Conservation (phyloP, 1,284 basidiomycete genomes). For the Apiotrichum laibachii region DNA sequence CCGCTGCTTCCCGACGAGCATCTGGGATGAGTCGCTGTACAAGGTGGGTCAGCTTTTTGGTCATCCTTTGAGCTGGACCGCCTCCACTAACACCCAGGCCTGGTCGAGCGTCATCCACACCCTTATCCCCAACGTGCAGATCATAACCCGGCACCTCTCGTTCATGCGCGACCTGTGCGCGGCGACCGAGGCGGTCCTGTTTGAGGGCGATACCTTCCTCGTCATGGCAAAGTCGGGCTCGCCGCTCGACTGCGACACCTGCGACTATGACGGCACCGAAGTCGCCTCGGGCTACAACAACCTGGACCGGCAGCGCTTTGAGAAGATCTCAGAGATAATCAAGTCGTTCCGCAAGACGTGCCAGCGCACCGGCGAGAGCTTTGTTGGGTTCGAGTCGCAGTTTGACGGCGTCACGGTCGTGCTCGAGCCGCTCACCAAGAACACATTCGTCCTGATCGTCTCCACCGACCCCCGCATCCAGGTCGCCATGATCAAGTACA, state of each 20-base stretch:
- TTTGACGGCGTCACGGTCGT: slow-evolving; percentile 74
- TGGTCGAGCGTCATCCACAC: slow-evolving; percentile 98
- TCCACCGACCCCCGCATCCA: slow-evolving; percentile 80
- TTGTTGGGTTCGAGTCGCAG: slow-evolving; percentile 73
- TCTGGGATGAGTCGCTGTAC: slow-evolving; percentile 97
- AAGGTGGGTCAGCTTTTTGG: slow-evolving; percentile 59
- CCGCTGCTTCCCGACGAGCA: slow-evolving; percentile 79
- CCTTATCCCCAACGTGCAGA: slow-evolving; percentile 88
- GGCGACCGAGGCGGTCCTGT: slow-evolving; percentile 90
- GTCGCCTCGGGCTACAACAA: slow-evolving; percentile 52
- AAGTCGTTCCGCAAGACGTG: slow-evolving; percentile 93
- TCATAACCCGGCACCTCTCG: slow-evolving; percentile 79
- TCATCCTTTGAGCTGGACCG: too few relatives aligned
- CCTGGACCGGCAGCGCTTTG: slow-evolving; percentile 79
- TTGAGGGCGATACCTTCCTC: slow-evolving; percentile 95
- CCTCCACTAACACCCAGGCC: slow-evolving; percentile 58
- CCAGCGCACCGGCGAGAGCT: slow-evolving; percentile 67
- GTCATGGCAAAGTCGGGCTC: slow-evolving; percentile 69
- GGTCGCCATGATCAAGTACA: slow-evolving; percentile 54
- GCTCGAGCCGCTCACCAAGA: slow-evolving; percentile 89
- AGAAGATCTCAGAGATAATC: slow-evolving; percentile 91
- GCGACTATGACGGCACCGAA: slow-evolving; percentile 41
- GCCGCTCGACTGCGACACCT: slow-evolving; percentile 43
- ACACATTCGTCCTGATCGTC: slow-evolving; percentile 84
- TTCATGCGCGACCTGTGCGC: slow-evolving; percentile 80